These are phyloP conservation scores for Drechmeria coniospora DNA, from an alignment of 2,329 filamentous ascomycete species.

Conservation along the genomic window DNA sequence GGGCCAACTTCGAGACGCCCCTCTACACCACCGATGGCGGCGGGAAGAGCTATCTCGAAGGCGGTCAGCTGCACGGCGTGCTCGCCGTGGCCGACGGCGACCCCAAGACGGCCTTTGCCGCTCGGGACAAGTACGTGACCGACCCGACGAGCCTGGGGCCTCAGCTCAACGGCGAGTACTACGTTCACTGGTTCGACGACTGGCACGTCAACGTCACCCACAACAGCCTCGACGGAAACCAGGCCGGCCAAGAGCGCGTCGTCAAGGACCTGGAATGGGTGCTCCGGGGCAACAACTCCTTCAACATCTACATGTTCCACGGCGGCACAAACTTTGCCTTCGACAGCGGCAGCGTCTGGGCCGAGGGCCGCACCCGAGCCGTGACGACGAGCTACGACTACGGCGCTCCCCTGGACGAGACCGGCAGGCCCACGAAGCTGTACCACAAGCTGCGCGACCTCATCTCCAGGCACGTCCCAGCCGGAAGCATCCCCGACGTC, in stretches of 20 bases:
- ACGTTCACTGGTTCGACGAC: constrained; percentile 4
- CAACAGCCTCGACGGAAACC: constrained; percentile 20
- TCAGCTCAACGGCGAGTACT: constrained; percentile 27
- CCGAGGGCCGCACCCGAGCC: constrained; percentile 17
- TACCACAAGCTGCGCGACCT: constrained; percentile 24
- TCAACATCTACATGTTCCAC: constrained; percentile 38
- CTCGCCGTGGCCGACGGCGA: constrained; percentile 31
- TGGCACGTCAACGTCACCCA: constrained; percentile 13
- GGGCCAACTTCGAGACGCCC: constrained; percentile 22
- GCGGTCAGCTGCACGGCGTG: constrained; percentile 26
- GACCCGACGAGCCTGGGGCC: constrained; percentile 26
- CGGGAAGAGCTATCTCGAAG: constrained; percentile 23
- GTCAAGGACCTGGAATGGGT: constrained; percentile 8
- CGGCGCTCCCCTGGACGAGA: constrained; percentile 32
- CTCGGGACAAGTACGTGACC: constrained; percentile 26
- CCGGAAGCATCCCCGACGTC: constrained; percentile 20
- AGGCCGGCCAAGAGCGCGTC: neutral
- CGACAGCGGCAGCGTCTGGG: constrained; percentile 28
- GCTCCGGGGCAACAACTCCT: constrained; percentile 14
- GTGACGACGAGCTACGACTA: constrained; percentile 36
- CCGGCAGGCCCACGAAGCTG: constrained; percentile 26
- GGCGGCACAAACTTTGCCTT: constrained; percentile 36
- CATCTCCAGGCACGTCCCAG: constrained; percentile 21
- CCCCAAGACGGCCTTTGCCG: constrained; percentile 11
- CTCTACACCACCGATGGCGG: constrained; percentile 36